Conservation (phyloP, 257 asterid species). For the Solanum habrochaites region DNA sequence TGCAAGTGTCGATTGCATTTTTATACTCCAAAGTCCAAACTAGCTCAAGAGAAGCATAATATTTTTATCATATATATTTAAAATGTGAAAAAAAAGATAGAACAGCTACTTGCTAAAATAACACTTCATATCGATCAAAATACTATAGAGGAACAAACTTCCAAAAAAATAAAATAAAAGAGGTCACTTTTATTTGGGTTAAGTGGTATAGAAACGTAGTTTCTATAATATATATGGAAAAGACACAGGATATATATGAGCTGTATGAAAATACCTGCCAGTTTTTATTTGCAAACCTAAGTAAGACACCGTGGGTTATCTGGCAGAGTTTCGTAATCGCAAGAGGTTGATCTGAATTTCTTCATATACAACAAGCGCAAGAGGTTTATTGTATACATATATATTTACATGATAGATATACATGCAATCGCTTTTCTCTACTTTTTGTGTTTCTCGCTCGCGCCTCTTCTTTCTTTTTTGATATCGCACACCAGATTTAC, state of each 20-base stretch:
- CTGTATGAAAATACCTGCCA: background rate
- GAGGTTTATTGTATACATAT: too few relatives aligned
- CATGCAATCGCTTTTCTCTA: too few relatives aligned
- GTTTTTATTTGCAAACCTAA: background rate
- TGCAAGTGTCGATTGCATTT: background rate
- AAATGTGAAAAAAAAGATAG: background rate
- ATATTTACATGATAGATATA: too few relatives aligned
- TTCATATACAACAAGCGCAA: too few relatives aligned
- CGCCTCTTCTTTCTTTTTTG: too few relatives aligned
- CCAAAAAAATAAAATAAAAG: background rate
- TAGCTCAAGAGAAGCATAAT: background rate
- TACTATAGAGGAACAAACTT: background rate
- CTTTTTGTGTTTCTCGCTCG: accelerated
- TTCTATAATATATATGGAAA: background rate
- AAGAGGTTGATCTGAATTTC: too few relatives aligned
- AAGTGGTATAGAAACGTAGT: background rate
- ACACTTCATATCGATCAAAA: background rate
- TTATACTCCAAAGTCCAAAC: too few relatives aligned
- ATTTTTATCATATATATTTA: background rate
- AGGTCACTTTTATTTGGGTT: background rate
- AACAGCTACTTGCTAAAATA: background rate
- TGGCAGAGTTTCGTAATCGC: too few relatives aligned
- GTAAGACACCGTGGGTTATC: background rate
- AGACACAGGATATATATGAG: background rate
- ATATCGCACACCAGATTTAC: too few relatives aligned